Base-by-base conservation (phyloP, 2,329 filamentous ascomycete genomes). In the Hortaea werneckii region DNA sequence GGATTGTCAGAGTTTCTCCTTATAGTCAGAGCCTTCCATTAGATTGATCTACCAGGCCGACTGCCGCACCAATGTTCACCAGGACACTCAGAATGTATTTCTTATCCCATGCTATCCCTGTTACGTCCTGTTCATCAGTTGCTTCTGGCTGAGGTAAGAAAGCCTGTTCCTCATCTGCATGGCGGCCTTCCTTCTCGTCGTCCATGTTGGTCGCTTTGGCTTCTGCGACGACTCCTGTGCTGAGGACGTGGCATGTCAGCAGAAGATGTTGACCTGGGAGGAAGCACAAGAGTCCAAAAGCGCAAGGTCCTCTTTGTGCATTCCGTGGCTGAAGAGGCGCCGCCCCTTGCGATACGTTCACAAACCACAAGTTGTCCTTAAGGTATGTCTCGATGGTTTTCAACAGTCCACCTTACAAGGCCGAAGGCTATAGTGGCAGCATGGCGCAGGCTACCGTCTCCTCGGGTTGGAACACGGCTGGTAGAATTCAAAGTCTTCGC, bases 11-110 rank as follows among this genome's bases (percentile, higher is more conserved):
- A 20, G 20, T 20, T 20, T 20, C 20, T 11, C 43, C 11, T 20
- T 11, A 28, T 8, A 5, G 11, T 20, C 42, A 48, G 28, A 30
- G 6, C 26, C 9, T 1, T 11, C 34, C 30, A 8, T 28, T 9
- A 40, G 20, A 10, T 10, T 40, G 37, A 35, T 26, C 30, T 42
- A 46, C 47, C 28, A 49, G 43, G 10, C 44, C 43, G 34, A 41
- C 47, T 8, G 43, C 43, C 11, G 43, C 39, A n/a, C 13, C 43
- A n/a, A 37, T 43, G 20, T 49, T 49, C 28, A 49, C 37, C 6
- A 12, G 26, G 5, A 48, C 20, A 40, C 32, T 35, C 32, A 35
- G 32, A 35, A 35, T 35, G 32, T 35, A 35, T n/a, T n/a, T 9
- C 32, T 35, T 35, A n/a, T 35, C 32, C 32, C 8, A n/a, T n/a